These are phyloP conservation scores for Artemisia argyi DNA, from an alignment of 129 eudicot genomes.

Conservation along the genomic window DNA sequence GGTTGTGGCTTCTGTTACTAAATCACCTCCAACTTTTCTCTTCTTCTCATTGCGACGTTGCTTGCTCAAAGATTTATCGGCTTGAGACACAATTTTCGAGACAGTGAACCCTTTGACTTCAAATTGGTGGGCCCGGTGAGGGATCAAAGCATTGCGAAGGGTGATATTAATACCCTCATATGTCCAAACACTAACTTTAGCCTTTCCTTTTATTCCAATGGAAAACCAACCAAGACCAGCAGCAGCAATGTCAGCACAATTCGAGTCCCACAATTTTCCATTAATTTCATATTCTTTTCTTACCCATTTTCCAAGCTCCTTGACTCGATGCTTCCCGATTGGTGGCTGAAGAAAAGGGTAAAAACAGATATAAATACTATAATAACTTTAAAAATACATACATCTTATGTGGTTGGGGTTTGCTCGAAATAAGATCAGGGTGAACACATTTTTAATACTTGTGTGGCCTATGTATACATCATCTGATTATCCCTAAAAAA, in stretches of 20 bases:
- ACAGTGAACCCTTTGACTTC: constrained; percentile 84
- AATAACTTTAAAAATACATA: background rate
- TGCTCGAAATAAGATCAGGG: too few species aligned
- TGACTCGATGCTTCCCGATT: constrained; percentile 57
- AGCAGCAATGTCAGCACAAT: constrained; percentile 71
- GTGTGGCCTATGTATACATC: too few species aligned
- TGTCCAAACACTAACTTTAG: constrained; percentile 73
- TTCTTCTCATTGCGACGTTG: constrained; percentile 32
- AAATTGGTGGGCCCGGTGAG: constrained; percentile 55
- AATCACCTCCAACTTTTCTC: constrained; percentile 34
- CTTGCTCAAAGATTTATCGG: constrained; percentile 65
- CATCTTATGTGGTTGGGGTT: too few species aligned
- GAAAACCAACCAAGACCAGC: constrained; percentile 99
- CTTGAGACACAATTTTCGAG: constrained; percentile 75
- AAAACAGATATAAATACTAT: constrained; percentile 15
- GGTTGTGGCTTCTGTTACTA: constrained; percentile 18
- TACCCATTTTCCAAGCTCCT: constrained; percentile 85
- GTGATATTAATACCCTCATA: constrained; percentile 75
- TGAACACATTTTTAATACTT: too few species aligned
- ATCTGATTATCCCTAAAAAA: too few species aligned
- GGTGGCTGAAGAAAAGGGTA: constrained; percentile 65
- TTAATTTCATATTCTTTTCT: constrained; percentile 61
- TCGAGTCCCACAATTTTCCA: constrained; percentile 79
- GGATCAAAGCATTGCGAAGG: constrained; percentile 65
- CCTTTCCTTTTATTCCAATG: constrained; percentile 86